Evolutionary conservation across 73 alveolate species (phyloP).

Genomic region (Paramecium sonneborni): DNA sequence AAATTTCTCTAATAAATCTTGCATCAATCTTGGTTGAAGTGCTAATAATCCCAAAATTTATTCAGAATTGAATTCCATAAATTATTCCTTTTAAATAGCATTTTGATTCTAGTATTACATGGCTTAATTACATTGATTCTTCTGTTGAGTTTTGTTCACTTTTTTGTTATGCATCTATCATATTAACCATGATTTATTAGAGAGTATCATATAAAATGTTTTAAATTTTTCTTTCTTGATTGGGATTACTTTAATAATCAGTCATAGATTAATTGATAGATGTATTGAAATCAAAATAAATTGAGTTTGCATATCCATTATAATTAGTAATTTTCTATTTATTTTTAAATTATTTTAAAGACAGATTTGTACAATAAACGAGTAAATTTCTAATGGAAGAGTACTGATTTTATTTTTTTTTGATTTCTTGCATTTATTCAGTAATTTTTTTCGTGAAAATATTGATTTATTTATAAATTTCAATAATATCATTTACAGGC

Average conservation of each 20-base stretch:
- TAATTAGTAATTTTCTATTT: not conserved
- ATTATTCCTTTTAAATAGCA: not conserved
- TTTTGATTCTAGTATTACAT: not conserved
- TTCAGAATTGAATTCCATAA: not conserved
- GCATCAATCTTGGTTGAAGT: constrained; percentile 5
- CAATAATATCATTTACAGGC: not conserved
- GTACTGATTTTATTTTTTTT: not conserved
- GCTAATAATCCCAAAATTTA: constrained; percentile 27
- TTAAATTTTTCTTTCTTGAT: constrained; percentile 1
- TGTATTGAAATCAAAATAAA: constrained; percentile 8
- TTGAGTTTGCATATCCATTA: constrained; percentile 54
- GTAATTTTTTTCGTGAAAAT: not conserved
- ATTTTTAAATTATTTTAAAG: constrained; percentile 11
- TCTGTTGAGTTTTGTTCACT: not conserved
- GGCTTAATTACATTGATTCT: not conserved
- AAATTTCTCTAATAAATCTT: not conserved
- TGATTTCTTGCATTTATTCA: not conserved
- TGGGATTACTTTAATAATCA: not conserved
- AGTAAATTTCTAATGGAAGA: not conserved
- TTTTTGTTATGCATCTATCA: constrained; percentile 1
- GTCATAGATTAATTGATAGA: not conserved
- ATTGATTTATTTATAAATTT: constrained; percentile 13
- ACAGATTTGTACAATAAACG: not conserved
- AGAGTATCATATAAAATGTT: constrained; percentile 50
- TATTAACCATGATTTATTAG: not conserved